phyloP scores from a whole-genome alignment of 192 early-diverging fungal genomes.

The Neocallimastix lanati region DNA sequence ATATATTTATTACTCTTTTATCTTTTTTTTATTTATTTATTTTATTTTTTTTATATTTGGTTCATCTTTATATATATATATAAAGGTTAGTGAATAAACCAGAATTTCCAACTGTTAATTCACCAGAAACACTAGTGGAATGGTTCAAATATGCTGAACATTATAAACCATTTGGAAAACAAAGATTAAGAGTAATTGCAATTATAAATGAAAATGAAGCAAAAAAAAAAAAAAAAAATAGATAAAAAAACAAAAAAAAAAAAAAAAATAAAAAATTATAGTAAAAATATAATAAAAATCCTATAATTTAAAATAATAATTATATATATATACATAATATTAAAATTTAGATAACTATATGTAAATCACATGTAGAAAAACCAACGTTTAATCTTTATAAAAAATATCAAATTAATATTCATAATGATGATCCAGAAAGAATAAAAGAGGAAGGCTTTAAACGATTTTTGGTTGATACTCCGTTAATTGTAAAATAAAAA shows the following conservation, averaged over 20 bases:
- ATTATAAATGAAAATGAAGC: too few species aligned
- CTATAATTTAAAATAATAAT: neutral
- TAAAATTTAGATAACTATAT: neutral
- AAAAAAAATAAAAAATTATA: constrained; percentile 3
- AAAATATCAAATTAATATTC: constrained; percentile 67
- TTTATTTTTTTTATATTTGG: neutral
- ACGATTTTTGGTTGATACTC: constrained; percentile 60
- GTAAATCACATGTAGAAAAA: constrained; percentile 36
- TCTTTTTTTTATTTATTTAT: neutral
- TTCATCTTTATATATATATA: neutral
- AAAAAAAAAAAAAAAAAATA: too few species aligned
- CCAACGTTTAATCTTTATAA: constrained; percentile 59
- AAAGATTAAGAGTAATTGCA: constrained; percentile 14
- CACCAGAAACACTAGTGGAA: neutral
- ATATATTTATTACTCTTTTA: too few species aligned
- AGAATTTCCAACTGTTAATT: neutral
- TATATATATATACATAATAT: neutral
- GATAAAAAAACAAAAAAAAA: too few species aligned
- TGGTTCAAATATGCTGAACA: constrained; percentile 23
- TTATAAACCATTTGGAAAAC: constrained; percentile 7
- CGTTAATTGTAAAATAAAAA: constrained; percentile 21
- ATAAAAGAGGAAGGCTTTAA: constrained; percentile 25
- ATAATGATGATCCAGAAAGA: constrained; percentile 44
- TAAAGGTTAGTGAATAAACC: neutral
- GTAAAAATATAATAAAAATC: neutral